phyloP scores from a whole-genome alignment of 306 rosid species.

The Fragaria iinumae region DNA sequence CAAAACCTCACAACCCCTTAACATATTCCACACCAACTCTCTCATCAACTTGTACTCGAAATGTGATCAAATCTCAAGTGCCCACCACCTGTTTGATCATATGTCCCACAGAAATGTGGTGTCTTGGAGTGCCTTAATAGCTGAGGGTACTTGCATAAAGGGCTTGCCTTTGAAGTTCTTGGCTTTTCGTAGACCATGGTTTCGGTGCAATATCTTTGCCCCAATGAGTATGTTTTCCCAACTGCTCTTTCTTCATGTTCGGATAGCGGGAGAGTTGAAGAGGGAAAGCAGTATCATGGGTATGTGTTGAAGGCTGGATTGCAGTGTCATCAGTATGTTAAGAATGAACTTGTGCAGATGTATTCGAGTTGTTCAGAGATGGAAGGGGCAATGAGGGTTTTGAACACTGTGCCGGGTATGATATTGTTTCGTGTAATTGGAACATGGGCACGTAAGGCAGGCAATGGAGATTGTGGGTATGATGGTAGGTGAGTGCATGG shows the following conservation, averaged over 20 bases:
- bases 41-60: constrained; percentile 46
- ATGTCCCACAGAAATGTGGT: constrained; percentile 29
- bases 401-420: constrained; percentile 33
- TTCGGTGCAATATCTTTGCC: constrained; percentile 8
- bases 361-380: constrained; percentile 43
- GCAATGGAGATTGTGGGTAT: constrained; percentile 43
- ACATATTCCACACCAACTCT: constrained; percentile 22
- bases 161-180: constrained; percentile 33
- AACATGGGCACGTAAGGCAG: constrained; percentile 33
- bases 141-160: constrained; percentile 46
- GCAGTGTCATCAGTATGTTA: constrained; percentile 42
- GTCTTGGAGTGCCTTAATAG: constrained; percentile 55
- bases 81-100: constrained; percentile 23
- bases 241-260: constrained; percentile 49
- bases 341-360: constrained; percentile 61
- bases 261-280: constrained; percentile 31
- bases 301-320: constrained; percentile 51
- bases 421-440: constrained; percentile 51
- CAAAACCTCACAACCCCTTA: constrained; percentile 16
- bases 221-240: constrained; percentile 50
- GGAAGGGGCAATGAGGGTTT: constrained; percentile 45
- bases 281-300: constrained; percentile 71
- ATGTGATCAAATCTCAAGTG: constrained; percentile 35
- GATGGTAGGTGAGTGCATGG: constrained; percentile 37
- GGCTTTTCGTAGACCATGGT: neutral